Conservation (phyloP, 1,284 basidiomycete genomes). For the Fomitopsis pinicola region DNA sequence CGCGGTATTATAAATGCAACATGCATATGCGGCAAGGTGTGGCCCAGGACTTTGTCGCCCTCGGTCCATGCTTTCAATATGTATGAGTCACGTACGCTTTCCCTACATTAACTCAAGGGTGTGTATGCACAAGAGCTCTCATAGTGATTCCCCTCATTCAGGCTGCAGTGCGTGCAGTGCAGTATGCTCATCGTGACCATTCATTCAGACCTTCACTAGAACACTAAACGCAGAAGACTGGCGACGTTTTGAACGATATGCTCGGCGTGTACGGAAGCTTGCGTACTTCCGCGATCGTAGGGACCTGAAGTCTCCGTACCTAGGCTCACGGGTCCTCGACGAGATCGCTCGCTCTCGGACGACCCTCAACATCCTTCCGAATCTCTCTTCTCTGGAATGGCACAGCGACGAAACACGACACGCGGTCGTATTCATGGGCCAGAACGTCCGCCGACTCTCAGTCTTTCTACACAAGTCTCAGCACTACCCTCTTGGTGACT, state of each 20-base stretch:
- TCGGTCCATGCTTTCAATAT: too few relatives aligned
- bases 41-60: too few relatives aligned
- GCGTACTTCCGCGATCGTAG: slow-evolving; percentile 5
- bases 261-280: slow-evolving; percentile 43
- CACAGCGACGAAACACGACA: slow-evolving; percentile 25
- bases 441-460: slow-evolving; percentile 31
- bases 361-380: slow-evolving; percentile 47
- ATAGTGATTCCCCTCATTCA: too few relatives aligned
- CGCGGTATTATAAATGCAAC: too few relatives aligned
- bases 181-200: too few relatives aligned
- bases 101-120: too few relatives aligned
- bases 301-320: background rate
- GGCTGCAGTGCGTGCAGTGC: too few relatives aligned
- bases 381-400: slow-evolving; percentile 43
- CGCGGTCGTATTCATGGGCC: slow-evolving; percentile 43
- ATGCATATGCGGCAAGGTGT: too few relatives aligned
- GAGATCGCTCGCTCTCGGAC: slow-evolving; percentile 52
- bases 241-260: slow-evolving; percentile 51
- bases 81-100: too few relatives aligned
- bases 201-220: slow-evolving; percentile 36
- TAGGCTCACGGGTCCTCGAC: slow-evolving; percentile 35
- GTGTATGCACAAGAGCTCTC: background rate
- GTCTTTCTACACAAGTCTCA: slow-evolving; percentile 20
- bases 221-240: slow-evolving; percentile 49
- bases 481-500: slow-evolving; percentile 24